Evolutionary conservation across 169 alveolate genomes (phyloP).

Genomic region (Eimeria acervulina): DNA sequence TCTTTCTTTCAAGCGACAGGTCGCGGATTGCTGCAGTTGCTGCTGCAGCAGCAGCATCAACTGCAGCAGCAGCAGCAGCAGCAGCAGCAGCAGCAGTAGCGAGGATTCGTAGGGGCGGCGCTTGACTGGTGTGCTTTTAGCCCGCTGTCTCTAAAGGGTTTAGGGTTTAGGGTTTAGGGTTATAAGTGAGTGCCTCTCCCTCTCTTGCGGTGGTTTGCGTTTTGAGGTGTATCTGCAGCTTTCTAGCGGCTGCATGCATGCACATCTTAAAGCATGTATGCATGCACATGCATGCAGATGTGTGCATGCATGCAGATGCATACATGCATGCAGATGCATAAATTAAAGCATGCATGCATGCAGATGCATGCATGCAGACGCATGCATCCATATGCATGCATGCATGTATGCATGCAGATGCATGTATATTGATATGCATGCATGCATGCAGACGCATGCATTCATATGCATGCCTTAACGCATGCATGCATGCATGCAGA

Average conservation of each 20-base stretch:
- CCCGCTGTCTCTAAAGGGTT: too few species aligned
- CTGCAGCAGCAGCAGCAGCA: neutral
- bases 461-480: neutral
- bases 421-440: too few species aligned
- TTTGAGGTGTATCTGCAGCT: too few species aligned
- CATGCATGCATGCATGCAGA: too few species aligned
- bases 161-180: too few species aligned
- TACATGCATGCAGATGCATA: neutral
- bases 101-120: neutral
- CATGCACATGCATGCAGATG: neutral
- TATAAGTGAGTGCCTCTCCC: neutral
- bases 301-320: neutral
- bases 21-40: neutral
- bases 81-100: neutral
- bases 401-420: too few species aligned
- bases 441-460: neutral
- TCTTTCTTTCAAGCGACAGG: neutral
- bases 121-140: neutral
- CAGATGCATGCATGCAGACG: neutral
- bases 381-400: neutral
- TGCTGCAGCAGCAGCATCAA: neutral
- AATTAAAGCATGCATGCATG: too few species aligned
- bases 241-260: too few species aligned
- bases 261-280: too few species aligned
- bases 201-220: neutral